Conservation (phyloP, 2,329 filamentous ascomycete genomes). For the Dryadomyces quercivorus region DNA sequence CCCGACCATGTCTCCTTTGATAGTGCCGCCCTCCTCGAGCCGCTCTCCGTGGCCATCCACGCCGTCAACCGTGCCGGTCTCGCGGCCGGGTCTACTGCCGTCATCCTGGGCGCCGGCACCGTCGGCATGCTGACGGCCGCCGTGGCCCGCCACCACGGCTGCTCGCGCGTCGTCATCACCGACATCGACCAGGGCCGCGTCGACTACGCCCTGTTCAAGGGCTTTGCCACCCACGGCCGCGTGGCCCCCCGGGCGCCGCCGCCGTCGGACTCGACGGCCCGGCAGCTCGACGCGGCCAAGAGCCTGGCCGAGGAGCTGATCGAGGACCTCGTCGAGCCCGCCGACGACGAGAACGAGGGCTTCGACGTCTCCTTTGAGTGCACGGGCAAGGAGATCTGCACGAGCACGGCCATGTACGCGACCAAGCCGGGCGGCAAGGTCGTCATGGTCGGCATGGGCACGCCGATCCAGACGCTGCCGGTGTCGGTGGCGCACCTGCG, state of each 20-base stretch:
- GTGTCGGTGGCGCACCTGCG: constrained; percentile 60
- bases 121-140: constrained; percentile 51
- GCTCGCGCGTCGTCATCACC: constrained; percentile 44
- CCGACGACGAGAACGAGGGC: constrained; percentile 47
- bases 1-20: constrained; percentile 47
- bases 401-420: constrained; percentile 63
- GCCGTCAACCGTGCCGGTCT: constrained; percentile 43
- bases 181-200: constrained; percentile 50
- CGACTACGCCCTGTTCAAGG: constrained; percentile 43
- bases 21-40: constrained; percentile 47
- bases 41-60: constrained; percentile 49
- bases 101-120: constrained; percentile 55
- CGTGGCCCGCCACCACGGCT: constrained; percentile 49
- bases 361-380: constrained; percentile 65
- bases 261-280: constrained; percentile 5
- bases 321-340: not conserved
- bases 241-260: constrained; percentile 33
- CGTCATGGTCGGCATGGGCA: constrained; percentile 71
- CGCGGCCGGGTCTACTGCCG: constrained; percentile 38
- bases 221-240: constrained; percentile 48
- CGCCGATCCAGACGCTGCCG: constrained; percentile 61
- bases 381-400: constrained; percentile 62
- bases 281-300: constrained; percentile 39
- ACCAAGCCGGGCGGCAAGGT: constrained; percentile 59
- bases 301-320: constrained; percentile 36